Base-by-base conservation (phyloP, 2,329 filamentous ascomycete species). In the Calonectria hongkongensis region DNA sequence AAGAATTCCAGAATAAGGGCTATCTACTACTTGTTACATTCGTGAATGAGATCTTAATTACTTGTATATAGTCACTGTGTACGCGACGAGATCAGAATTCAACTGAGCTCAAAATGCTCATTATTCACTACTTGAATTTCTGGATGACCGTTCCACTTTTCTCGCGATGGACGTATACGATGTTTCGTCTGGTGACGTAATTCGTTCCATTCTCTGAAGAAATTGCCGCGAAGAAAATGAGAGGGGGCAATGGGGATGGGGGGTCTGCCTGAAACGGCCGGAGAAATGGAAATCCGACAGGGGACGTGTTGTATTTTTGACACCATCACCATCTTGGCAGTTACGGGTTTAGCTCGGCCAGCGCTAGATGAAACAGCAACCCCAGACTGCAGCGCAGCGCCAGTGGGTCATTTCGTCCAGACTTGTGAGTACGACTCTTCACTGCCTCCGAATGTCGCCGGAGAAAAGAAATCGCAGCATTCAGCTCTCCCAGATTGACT, bases 261-360 rank as follows among this genome's bases (percentile, higher is more conserved):
- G 54, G 25, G 13, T 27, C 12, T 21, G 54, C 54, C 54, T 60
- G 54, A 60, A 60, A 60, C 54, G 33, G 10, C 39, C 54, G 54
- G 54, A 60, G 54, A 60, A 60, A 60, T 60, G 16, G 54, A 60
- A 60, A 60, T 60, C 54, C 54, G 54, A 21, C 54, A 60, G 36
- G 54, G 54, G 36, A 16, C 27, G 36, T 7, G 18, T 21, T 21
- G 4, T 36, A 36, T 60, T 60, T 36, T 33, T n/a, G 54, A 60
- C n/a, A 25, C 54, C 54, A 60, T 60, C 36, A 36, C 54, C 10
- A 60, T 25, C 54, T 60, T 60, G 54, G 54, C 54, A 41, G 21
- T 41, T 36, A 41, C 27, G 54, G 54, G 36, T 41, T 60, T 18
- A 15, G 12, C 9, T 13, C 51, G 9, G 30, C 33, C 45, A 21